Evolutionary conservation across 768 basidiomycete genomes (phyloP).

Genomic region (Exsudoporus frostii): DNA sequence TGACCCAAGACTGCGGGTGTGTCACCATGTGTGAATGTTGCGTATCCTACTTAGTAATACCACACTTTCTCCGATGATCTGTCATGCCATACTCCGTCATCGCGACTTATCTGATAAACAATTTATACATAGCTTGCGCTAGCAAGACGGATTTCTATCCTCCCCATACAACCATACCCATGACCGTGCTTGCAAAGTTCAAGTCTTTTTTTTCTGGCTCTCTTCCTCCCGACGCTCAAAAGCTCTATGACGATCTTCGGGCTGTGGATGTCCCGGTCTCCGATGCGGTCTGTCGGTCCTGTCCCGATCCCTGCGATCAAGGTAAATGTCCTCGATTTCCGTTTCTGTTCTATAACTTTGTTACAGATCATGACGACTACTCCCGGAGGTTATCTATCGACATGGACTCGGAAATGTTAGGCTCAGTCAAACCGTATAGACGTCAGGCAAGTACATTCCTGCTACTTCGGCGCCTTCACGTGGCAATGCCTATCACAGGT

Average conservation of each 20-base stretch:
- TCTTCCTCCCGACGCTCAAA: slow-evolving; percentile 33
- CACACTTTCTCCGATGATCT: background rate
- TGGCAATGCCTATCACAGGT: slow-evolving; percentile 43
- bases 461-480: background rate
- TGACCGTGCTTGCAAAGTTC: slow-evolving; percentile 27
- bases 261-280: slow-evolving; percentile 63
- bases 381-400: slow-evolving; percentile 74
- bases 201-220: slow-evolving; percentile 16
- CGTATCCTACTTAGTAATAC: background rate
- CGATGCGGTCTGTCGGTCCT: slow-evolving; percentile 65
- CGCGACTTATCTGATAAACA: slow-evolving; percentile 3
- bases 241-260: slow-evolving; percentile 49
- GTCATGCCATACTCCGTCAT: background rate
- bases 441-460: slow-evolving; percentile 57
- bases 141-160: background rate
- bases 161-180: slow-evolving; percentile 1
- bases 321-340: slow-evolving; percentile 37
- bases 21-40: background rate
- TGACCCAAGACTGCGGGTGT: background rate
- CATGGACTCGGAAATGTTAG: slow-evolving; percentile 78
- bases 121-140: background rate
- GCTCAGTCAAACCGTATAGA: slow-evolving; percentile 78
- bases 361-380: slow-evolving; percentile 68
- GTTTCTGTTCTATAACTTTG: slow-evolving; percentile 20
- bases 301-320: slow-evolving; percentile 75